phyloP scores from a whole-genome alignment of 2,329 filamentous ascomycete genomes.

The Penicillium sp. region DNA sequence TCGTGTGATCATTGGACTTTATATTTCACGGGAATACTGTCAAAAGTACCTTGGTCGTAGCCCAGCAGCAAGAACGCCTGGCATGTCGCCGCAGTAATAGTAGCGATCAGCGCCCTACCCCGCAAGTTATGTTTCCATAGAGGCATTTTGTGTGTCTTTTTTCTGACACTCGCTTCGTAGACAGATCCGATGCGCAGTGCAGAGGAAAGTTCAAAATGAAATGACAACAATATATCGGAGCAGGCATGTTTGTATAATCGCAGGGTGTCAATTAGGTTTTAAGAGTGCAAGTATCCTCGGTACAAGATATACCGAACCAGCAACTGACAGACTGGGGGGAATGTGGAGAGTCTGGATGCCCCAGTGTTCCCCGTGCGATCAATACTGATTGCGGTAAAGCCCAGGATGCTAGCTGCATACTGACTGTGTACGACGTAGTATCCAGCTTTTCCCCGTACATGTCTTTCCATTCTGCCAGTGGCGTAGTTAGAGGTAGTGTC shows the following conservation, averaged over 20 bases:
- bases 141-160: not conserved
- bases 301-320: not conserved
- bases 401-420: too few species aligned
- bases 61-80: constrained; percentile 40
- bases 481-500: too few species aligned
- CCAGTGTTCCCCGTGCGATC: not conserved
- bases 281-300: not conserved
- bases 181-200: too few species aligned
- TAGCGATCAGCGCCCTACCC: constrained; percentile 19
- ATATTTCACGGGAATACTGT: not conserved
- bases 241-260: not conserved
- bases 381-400: not conserved
- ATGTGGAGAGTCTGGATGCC: not conserved
- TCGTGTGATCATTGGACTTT: not conserved
- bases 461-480: too few species aligned
- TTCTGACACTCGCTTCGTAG: too few species aligned
- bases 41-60: constrained; percentile 40
- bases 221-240: not conserved
- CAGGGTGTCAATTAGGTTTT: not conserved
- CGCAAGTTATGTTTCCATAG: constrained; percentile 13
- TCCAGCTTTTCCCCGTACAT: too few species aligned
- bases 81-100: constrained; percentile 35
- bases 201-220: too few species aligned
- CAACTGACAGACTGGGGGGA: not conserved
- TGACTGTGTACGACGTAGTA: too few species aligned